Evolutionary conservation across 1,284 basidiomycete species (phyloP).

Genomic region (Hymenochaete sp.): DNA sequence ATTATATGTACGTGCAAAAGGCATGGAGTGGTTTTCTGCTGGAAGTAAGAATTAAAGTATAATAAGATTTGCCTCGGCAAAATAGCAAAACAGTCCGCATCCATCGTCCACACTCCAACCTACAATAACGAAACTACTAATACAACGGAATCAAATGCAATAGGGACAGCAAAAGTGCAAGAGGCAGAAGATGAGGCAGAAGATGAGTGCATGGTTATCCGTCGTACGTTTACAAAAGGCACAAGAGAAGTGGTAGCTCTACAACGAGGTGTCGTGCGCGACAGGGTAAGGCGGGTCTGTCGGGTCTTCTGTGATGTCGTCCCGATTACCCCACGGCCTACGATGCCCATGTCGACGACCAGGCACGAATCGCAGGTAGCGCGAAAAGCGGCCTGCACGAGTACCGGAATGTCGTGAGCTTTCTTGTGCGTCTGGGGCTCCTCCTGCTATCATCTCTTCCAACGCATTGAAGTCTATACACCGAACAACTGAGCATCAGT

Average conservation of each 20-base stretch:
- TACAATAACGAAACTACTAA: too few species aligned
- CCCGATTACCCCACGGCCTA: constrained; percentile 17
- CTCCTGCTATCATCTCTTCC: constrained; percentile 37
- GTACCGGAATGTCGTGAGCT: constrained; percentile 19
- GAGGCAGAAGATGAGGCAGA: too few species aligned
- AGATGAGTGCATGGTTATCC: too few species aligned
- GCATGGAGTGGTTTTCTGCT: too few species aligned
- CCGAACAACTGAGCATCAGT: constrained; percentile 9
- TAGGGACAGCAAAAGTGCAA: too few species aligned
- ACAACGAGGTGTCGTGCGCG: constrained; percentile 18
- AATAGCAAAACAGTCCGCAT: too few species aligned
- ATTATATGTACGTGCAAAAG: too few species aligned
- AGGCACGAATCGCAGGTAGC: constrained; percentile 58
- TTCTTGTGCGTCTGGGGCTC: constrained; percentile 25
- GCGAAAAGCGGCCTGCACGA: constrained; percentile 47
- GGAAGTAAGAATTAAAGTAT: too few species aligned
- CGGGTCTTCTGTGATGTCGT: constrained; percentile 20
- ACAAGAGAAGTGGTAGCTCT: not conserved
- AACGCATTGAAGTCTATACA: constrained; percentile 40
- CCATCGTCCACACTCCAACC: too few species aligned
- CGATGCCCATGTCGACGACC: constrained; percentile 23
- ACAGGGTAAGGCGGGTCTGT: constrained; percentile 26
- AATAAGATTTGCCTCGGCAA: too few species aligned
- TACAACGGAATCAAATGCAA: too few species aligned
- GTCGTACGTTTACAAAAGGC: not conserved